These are phyloP conservation scores for Pythium volutum DNA, from an alignment of 352 stramenopile genomes.

Conservation along the genomic window DNA sequence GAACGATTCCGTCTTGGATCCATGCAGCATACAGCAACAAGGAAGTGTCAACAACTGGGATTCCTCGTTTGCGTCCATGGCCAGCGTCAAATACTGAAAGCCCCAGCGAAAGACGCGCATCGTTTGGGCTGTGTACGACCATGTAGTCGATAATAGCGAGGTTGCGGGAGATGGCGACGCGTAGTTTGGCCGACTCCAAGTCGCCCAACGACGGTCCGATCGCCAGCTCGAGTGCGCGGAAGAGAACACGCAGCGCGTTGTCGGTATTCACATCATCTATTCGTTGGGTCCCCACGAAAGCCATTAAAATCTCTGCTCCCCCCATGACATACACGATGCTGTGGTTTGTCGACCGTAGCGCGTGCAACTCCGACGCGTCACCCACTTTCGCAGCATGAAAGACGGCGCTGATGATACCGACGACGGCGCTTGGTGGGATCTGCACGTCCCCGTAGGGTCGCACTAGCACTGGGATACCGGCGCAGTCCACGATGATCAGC, in stretches of 20 bases:
- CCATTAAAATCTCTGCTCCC: conserved; percentile 31
- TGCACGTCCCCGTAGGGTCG: conserved; percentile 41
- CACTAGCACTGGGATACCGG: conserved; percentile 51
- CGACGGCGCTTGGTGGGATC: conserved; percentile 37
- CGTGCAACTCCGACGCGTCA: conserved; percentile 17
- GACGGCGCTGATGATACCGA: conserved; percentile 48
- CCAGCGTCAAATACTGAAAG: neutral
- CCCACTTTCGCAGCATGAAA: conserved; percentile 38
- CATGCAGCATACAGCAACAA: neutral
- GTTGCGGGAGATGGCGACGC: conserved; percentile 30
- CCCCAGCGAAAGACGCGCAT: conserved; percentile 19
- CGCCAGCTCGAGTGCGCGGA: neutral
- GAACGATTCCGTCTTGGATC: neutral
- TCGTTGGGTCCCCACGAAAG: conserved; percentile 27
- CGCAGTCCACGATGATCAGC: conserved; percentile 42
- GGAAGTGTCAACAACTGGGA: neutral
- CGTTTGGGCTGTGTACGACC: conserved; percentile 18
- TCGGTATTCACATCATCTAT: neutral
- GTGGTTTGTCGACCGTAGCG: conserved; percentile 31
- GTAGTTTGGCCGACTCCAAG: conserved; percentile 36
- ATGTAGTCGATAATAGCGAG: conserved; percentile 35
- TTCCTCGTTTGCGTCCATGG: neutral
- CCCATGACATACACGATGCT: conserved; percentile 34
- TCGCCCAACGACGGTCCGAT: conserved; percentile 8
- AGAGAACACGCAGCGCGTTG: conserved; percentile 26